Base-by-base conservation (phyloP, 345 rosid species). In the Camelina hispida region DNA sequence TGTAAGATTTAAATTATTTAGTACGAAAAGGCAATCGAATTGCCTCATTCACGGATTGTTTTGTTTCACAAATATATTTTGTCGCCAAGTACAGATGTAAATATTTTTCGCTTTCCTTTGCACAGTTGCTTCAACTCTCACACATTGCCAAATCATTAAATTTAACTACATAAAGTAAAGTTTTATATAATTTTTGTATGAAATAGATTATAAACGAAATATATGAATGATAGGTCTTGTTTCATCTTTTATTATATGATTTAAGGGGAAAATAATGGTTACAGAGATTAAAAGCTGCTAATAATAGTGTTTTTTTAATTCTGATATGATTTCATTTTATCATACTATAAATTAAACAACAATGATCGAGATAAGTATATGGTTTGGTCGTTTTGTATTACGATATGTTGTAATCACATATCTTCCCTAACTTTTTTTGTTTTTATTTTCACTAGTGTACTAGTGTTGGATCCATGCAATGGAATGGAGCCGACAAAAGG, bases 11-110 rank as follows among this genome's bases (percentile, higher is more conserved):
- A 60, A 18, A 60, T 40, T 20, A 52, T 40, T 61, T 68, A 75
- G 69, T 68, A 75, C 69, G 74, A 68, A 68, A 60, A 68, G 74
- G 55, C 54, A 34, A 38, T 25, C 69, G 79, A 75, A 68, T 61
- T 60, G 74, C 57, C 4, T 32, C 74, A 61, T 51, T 61, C 79
- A 76, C 74, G 69, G 74, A 75, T 28, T 28, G 30, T 28, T 28
- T 61, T 32, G 30, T 25, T 15, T 51, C 55, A 50, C 25, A 50
- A 50, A 18, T 28, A 34, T 52, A n/a, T 34, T 7, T 28, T 60
- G 68, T 75, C 68, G 52, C 54, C 6, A 38, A 40, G 15, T 51
- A 15, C 3, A 13, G 68, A 23, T 23, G 25, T 25, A 25, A 25
- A 25, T 25, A 34, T 43, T 37, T 74, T 58, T 61, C 28, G 28